Evolutionary conservation across 2,329 filamentous ascomycete genomes (phyloP).

Genomic region (Falciphora oryzae): DNA sequence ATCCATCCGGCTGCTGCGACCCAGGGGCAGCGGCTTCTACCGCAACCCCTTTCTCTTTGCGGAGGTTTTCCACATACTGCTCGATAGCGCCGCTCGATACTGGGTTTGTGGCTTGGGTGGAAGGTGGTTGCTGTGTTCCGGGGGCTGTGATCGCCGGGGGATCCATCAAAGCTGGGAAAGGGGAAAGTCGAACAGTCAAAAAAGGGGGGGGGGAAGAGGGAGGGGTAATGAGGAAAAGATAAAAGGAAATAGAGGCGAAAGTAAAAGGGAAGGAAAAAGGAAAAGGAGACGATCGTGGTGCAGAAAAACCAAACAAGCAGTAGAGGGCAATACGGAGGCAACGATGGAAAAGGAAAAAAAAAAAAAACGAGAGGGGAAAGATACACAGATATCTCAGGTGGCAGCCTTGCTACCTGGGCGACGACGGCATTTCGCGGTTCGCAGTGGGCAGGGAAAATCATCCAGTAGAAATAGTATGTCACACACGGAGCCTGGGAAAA

Average conservation of each 20-base stretch:
- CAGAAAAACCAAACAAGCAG: background rate
- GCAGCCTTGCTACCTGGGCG: too few species aligned
- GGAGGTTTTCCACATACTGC: background rate
- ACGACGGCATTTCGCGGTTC: too few species aligned
- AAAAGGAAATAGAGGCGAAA: too few species aligned
- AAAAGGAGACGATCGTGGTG: background rate
- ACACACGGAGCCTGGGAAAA: too few species aligned
- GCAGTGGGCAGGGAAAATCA: too few species aligned
- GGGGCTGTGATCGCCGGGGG: background rate
- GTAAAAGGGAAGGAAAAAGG: too few species aligned
- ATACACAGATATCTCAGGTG: background rate
- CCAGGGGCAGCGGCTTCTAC: background rate
- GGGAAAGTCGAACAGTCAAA: too few species aligned
- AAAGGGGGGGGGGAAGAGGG: too few species aligned
- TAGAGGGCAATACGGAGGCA: too few species aligned
- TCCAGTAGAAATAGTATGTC: too few species aligned
- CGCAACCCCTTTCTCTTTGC: background rate
- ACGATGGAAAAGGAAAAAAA: background rate
- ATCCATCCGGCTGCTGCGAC: too few species aligned
- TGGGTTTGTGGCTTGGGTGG: background rate
- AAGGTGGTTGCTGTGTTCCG: background rate
- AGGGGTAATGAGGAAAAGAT: too few species aligned
- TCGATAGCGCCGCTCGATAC: background rate
- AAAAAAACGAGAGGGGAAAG: background rate
- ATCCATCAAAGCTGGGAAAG: background rate